A percentile compares a stretch with the other conserved stretches of the same genome.
phyloP scores from a whole-genome alignment of 495 filamentous ascomycete genomes.

The Lophium mytilinum region DNA sequence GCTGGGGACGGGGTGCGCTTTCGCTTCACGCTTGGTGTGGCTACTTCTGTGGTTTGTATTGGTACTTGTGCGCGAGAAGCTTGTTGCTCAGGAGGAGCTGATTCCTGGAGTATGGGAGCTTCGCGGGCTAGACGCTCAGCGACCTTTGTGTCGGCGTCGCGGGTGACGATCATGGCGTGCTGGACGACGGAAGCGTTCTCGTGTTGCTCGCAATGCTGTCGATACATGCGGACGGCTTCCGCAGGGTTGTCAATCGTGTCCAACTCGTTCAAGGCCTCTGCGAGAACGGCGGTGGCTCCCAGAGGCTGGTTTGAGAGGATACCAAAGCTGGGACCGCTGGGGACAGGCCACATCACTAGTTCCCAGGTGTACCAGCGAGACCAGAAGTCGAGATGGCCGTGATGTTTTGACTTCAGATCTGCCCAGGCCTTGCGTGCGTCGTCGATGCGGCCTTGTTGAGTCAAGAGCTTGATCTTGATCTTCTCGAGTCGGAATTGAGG shows the following conservation, averaged over 20 bases:
- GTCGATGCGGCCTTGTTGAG: slow-evolving; percentile 61
- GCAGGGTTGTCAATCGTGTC: slow-evolving; percentile 82
- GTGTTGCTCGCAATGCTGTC: slow-evolving; percentile 81
- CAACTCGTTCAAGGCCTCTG: slow-evolving; percentile 58
- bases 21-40: too few relatives aligned
- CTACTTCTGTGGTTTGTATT: too few relatives aligned
- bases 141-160: slow-evolving; percentile 55
- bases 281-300: slow-evolving; percentile 63
- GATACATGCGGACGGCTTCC: slow-evolving; percentile 71
- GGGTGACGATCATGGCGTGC: slow-evolving; percentile 58
- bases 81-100: too few relatives aligned
- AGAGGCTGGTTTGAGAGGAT: slow-evolving; percentile 42
- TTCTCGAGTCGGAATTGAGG: slow-evolving; percentile 80
- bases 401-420: slow-evolving; percentile 56
- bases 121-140: slow-evolving; percentile 60
- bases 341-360: slow-evolving; percentile 53
- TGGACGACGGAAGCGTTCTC: slow-evolving; percentile 66
- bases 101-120: too few relatives aligned
- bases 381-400: slow-evolving; percentile 86
- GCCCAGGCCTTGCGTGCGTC: slow-evolving; percentile 67
- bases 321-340: slow-evolving; percentile 18
- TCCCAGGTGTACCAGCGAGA: slow-evolving; percentile 86
- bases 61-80: too few relatives aligned
- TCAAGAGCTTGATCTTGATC: slow-evolving; percentile 84
- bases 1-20: too few relatives aligned